Base-by-base conservation (phyloP, 78 protist species). In the Dictyostelium purpureum region DNA sequence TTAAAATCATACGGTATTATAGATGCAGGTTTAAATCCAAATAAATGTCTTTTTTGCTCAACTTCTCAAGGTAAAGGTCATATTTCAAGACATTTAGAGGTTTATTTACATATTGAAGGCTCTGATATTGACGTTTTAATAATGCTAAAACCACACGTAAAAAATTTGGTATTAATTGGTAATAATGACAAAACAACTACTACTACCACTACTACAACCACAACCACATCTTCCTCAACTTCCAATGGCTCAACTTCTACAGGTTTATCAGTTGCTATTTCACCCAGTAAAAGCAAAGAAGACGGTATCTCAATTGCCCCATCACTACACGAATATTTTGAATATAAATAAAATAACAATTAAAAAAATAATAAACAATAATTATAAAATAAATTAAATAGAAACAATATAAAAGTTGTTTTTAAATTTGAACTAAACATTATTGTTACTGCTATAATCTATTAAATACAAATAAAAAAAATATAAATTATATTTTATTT, bases 61-160 rank as follows among this genome's bases (percentile, higher is more conserved):
- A 85, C 92, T 11, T 42, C 92, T n/a, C 92, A 85, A 59, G 92
- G 92, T 14, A 85, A 77, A 73, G 92, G 63, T 26, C 92, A 85
- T 47, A 85, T 85, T 4, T 37, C 82, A 54, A 49, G 92, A 73
- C 92, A 85, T 47, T 47, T 85, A 14, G 92, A 85, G 47, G 14
- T 43, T 0, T 6, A 24, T 4, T 14, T 85, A 57, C 92, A 85
- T 61, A 73, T 85, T 19, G 92, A 85, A 43, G 92, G 76, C 6
- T 40, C 52, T 28, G 92, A 85, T 61, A 16, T 43, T 21, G 38
- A 33, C 7, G 92, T 73, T 7, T 73, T 85, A 37, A 26, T 74
- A 59, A 74, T 73, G 80, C 33, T 85, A 18, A 85, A 85, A 85
- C 92, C 92, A 47, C 51, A 42, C 45, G 81, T 85, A 18, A 77